Conservation (phyloP, 495 filamentous ascomycete genomes). For the Gamarada debralockiae region DNA sequence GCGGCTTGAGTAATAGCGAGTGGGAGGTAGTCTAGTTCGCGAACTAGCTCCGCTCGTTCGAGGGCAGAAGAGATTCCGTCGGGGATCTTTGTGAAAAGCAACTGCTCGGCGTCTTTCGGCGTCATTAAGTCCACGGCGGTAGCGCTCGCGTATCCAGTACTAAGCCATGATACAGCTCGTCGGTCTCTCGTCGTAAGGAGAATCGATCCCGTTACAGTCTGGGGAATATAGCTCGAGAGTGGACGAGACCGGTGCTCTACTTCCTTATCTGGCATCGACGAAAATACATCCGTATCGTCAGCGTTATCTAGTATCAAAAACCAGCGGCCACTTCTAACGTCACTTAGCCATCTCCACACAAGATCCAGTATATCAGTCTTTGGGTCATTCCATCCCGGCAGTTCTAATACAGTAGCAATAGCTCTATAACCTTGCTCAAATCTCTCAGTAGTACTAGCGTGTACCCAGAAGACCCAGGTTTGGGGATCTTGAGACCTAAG, state of each 20-base stretch:
- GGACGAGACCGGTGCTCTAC: slow-evolving; percentile 3
- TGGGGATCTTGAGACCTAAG: slow-evolving; percentile 27
- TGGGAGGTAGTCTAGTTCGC: slow-evolving; percentile 14
- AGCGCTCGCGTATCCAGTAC: slow-evolving; percentile 5
- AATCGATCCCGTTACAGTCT: slow-evolving; percentile 34
- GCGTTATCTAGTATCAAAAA: slow-evolving; percentile 42
- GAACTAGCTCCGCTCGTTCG: slow-evolving; percentile 9
- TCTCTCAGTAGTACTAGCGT: slow-evolving; percentile 30
- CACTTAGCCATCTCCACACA: slow-evolving; percentile 36
- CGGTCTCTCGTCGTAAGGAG: slow-evolving; percentile 35
- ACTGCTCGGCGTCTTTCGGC: slow-evolving; percentile 10
- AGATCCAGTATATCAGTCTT: slow-evolving; percentile 32
- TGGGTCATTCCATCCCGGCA: slow-evolving; percentile 33
- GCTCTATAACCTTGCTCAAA: slow-evolving; percentile 36
- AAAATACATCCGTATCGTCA: slow-evolving; percentile 34
- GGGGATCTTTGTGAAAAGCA: slow-evolving; percentile 31
- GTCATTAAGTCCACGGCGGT: slow-evolving; percentile 7
- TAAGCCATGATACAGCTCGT: slow-evolving; percentile 23
- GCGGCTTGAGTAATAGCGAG: slow-evolving; percentile 23
- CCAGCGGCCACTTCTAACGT: slow-evolving; percentile 35
- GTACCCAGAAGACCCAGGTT: slow-evolving; percentile 43
- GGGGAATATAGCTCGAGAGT: slow-evolving; percentile 32
- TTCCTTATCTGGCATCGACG: not conserved
- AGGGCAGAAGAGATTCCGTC: slow-evolving; percentile 26
- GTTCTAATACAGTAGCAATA: slow-evolving; percentile 33